Percentiles rank a stretch among this genome's conserved stretches.
These are phyloP conservation scores for Naganishia cerealis DNA, from an alignment of 1,284 basidiomycete species.

Conservation along the genomic window DNA sequence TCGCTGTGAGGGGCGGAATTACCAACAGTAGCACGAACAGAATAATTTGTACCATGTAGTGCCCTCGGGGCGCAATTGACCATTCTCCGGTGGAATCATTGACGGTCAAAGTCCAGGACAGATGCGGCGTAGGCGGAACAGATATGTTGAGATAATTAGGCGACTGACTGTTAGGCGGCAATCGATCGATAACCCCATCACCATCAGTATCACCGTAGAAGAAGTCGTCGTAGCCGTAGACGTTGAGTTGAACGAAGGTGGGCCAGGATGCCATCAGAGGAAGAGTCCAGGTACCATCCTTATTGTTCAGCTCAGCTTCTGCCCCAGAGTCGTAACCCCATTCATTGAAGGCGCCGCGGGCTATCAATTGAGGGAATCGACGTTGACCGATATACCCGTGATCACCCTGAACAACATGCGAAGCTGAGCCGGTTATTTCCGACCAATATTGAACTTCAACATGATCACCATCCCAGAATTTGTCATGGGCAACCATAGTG, in stretches of 20 bases:
- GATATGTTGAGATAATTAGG: constrained; percentile 88
- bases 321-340: constrained; percentile 88
- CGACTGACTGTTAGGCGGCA: constrained; percentile 75
- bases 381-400: constrained; percentile 63
- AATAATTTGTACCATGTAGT: constrained; percentile 73
- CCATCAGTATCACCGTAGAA: constrained; percentile 85
- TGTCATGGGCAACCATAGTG: constrained; percentile 44
- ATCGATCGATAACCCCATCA: constrained; percentile 81
- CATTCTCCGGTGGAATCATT: constrained; percentile 75
- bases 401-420: constrained; percentile 75
- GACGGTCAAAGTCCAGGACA: constrained; percentile 78
- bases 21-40: constrained; percentile 77
- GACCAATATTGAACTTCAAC: constrained; percentile 88
- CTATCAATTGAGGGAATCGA: constrained; percentile 79
- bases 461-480: constrained; percentile 80
- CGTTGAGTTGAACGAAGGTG: constrained; percentile 79
- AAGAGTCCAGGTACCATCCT: constrained; percentile 55
- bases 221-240: constrained; percentile 82
- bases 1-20: constrained; percentile 80
- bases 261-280: constrained; percentile 84
- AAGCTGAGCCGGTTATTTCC: constrained; percentile 62
- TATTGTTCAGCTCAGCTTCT: constrained; percentile 64
- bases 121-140: constrained; percentile 59
- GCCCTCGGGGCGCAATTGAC: constrained; percentile 74
- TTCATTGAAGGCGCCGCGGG: constrained; percentile 79